phyloP scores from a whole-genome alignment of 2,329 filamentous ascomycete genomes.

The Zalaria sp. region DNA sequence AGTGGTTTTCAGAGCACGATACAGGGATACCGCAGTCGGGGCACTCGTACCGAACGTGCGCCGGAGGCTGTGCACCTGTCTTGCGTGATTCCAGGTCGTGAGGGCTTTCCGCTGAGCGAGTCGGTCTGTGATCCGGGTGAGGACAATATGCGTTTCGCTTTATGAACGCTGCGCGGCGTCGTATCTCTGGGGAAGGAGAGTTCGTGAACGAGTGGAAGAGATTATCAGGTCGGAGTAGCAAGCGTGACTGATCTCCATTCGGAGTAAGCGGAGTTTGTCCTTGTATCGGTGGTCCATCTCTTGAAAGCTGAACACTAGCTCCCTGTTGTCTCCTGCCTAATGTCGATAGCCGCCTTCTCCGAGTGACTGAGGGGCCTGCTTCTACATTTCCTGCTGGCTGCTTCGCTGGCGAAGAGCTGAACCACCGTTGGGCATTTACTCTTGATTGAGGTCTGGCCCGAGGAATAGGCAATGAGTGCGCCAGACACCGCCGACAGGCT shows the following conservation, averaged over 20 bases:
- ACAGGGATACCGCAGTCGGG: conserved; percentile 91
- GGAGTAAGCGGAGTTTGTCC: neutral
- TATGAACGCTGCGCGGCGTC: conserved; percentile 78
- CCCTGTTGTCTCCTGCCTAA: neutral
- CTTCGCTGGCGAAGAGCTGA: neutral
- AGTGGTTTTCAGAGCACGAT: conserved; percentile 88
- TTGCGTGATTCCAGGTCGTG: conserved; percentile 50
- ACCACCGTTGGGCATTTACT: neutral
- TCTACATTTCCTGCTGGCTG: neutral
- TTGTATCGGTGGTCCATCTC: neutral
- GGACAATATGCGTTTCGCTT: conserved; percentile 88
- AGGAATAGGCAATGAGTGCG: neutral
- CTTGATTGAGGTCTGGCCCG: neutral
- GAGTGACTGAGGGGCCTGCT: neutral
- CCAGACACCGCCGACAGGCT: conserved; percentile 2
- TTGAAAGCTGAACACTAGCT: neutral
- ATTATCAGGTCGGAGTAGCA: conserved; percentile 55
- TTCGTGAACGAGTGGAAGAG: conserved; percentile 86
- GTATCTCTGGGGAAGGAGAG: conserved; percentile 79
- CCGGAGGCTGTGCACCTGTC: conserved; percentile 48
- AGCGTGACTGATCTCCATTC: conserved; percentile 13
- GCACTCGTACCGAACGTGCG: conserved; percentile 85
- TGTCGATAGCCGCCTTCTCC: neutral
- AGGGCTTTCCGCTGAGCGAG: conserved; percentile 51
- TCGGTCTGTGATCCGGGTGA: conserved; percentile 73